Percentiles rank a stretch among this genome's conserved stretches.
Evolutionary conservation across 495 filamentous ascomycete genomes (phyloP).

Genomic region (Daldinia concentrica): DNA sequence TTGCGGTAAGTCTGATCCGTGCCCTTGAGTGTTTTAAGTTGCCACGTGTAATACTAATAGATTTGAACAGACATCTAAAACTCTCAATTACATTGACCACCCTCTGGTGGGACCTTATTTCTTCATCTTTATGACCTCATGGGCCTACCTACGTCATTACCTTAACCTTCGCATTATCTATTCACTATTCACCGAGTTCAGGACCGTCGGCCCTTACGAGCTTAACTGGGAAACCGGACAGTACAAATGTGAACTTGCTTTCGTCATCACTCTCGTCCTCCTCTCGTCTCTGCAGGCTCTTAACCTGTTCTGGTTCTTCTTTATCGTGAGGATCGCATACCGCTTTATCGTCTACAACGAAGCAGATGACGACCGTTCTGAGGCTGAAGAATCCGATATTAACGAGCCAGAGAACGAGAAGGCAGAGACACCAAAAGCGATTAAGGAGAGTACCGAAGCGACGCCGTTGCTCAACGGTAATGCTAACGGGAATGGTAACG

Average conservation of each 20-base stretch:
- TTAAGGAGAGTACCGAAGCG: constrained; percentile 13
- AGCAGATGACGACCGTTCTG: constrained; percentile 61
- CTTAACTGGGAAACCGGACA: constrained; percentile 85
- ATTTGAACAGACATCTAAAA: constrained; percentile 80
- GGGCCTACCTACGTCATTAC: constrained; percentile 93
- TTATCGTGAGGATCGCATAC: constrained; percentile 79
- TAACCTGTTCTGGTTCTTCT: constrained; percentile 88
- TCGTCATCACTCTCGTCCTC: constrained; percentile 74
- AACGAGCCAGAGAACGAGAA: constrained; percentile 50
- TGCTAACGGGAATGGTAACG: constrained; percentile 24
- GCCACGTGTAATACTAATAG: constrained; percentile 5
- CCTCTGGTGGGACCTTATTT: constrained; percentile 83
- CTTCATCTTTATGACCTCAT: constrained; percentile 79
- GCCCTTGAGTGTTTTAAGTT: neutral
- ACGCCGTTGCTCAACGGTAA: constrained; percentile 40
- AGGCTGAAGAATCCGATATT: constrained; percentile 60
- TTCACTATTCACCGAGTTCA: constrained; percentile 86
- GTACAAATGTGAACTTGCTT: constrained; percentile 83
- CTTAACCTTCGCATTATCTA: constrained; percentile 89
- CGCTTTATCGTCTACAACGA: constrained; percentile 59
- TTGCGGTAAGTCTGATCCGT: constrained; percentile 73
- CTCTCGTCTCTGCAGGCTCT: constrained; percentile 79
- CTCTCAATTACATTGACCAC: constrained; percentile 89
- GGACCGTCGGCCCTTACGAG: constrained; percentile 86
- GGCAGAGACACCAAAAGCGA: constrained; percentile 25